Conservation (phyloP, 2,329 filamentous ascomycete genomes). For the Ophiostoma piceae region DNA sequence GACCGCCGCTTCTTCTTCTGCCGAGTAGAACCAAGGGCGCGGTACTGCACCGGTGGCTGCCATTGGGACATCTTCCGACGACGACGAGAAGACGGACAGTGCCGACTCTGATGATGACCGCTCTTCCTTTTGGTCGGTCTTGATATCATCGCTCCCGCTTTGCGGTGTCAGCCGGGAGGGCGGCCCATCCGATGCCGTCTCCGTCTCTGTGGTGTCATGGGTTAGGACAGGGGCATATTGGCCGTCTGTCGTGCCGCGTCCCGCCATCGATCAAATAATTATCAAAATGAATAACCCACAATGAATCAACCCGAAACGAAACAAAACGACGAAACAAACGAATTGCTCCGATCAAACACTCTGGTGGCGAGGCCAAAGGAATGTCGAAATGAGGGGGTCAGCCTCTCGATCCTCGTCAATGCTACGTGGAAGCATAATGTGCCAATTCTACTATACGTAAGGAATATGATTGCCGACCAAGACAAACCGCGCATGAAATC, state of each 20-base stretch:
- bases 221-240: not conserved
- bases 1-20: constrained; percentile 67
- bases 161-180: not conserved
- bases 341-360: not conserved
- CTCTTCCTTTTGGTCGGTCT: constrained; percentile 14
- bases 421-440: not conserved
- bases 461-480: not conserved
- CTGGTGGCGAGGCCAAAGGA: not conserved
- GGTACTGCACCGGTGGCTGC: not conserved
- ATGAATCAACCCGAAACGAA: not conserved
- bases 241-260: not conserved
- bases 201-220: not conserved
- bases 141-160: not conserved
- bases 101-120: constrained; percentile 5
- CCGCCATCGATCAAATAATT: not conserved
- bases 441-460: not conserved
- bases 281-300: not conserved
- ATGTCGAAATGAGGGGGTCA: not conserved
- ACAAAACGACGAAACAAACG: not conserved
- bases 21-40: constrained; percentile 41
- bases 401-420: not conserved
- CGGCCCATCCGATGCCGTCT: not conserved
- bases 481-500: not conserved
- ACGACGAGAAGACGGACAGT: not conserved
- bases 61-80: not conserved